Evolutionary conservation across 2,329 filamentous ascomycete species (phyloP), one percentile per base, ranked within the genome.

Genomic region (Sporothrix mexicana): DNA sequence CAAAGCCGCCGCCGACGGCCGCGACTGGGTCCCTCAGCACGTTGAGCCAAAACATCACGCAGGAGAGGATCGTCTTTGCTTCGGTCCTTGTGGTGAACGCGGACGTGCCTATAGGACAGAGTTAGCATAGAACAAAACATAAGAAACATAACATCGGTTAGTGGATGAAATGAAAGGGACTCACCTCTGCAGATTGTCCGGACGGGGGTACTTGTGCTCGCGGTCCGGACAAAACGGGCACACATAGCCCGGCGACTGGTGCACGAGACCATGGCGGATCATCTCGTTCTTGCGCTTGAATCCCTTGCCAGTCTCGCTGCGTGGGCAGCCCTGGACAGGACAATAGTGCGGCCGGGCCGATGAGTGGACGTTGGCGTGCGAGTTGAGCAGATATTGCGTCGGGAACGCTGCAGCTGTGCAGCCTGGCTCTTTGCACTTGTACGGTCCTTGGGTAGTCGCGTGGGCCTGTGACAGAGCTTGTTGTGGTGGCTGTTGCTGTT

Each of bases 161-260:
- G 49, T 23, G 15, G 15, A 12, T 49, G 74, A 43, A 53, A 61
- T 36, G 71, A 75, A 70, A 77, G 74, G 72, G 67, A 49, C 87
- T 76, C 85, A 97, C 93, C 95, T 90, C 84, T 98, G 95, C 72
- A 99, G 84, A 84, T 98, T 98, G 81, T 99, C 96, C 47, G 96
- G 96, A 77, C 96, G 87, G 5, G 96, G 96, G 80, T 98, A 98
- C 79, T 92, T 95, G 81, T 98, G 95, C 80, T 98, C 94, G 76
- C 94, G 88, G 78, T 97, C 94, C 0, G 94, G 93, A 80, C 96
- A 99, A 79, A 98, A 98, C 0, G 96, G 96, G 80, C 96, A 99
- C 43, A 97, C 91, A 78, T 98, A 99, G 74, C 95, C 95, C 0
- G 96, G 96, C 8, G 94, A 97, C 76, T 94, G 92, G 79, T 99